Evolutionary conservation across 2,329 filamentous ascomycete species (phyloP), one percentile per base, ranked within the genome.

Genomic region (Ascocoryne sarcoides): DNA sequence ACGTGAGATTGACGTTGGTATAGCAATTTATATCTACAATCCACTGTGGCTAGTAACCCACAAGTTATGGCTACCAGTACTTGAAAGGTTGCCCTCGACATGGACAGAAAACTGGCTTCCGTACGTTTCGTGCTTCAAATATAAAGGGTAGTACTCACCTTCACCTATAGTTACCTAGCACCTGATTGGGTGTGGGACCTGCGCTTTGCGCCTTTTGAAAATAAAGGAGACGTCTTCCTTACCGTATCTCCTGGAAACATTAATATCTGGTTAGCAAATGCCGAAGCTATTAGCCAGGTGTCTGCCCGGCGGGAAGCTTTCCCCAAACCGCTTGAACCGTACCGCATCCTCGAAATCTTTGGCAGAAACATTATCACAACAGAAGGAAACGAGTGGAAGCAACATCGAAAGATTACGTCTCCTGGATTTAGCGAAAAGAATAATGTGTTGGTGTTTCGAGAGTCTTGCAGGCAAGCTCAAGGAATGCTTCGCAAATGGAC

Each of bases 391-490:
- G 62, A 72, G 19, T 90, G 83, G 84, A 77, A 78, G 21, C 70
- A 75, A 61, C 84, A 90, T 58, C 74, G 84, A 46, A 86, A 83
- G 61, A 71, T 79, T 32, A 82, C 78, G 1, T 75, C 79, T 19
- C 76, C 82, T 0, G 76, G 76, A 3, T 89, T 90, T 60, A 85
- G 81, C 42, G 84, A 90, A 64, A 78, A 73, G 62, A 89, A 86
- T 59, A 80, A 84, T 42, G 67, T 70, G 10, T 59, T 84, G 18
- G 77, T 84, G 1, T 85, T 79, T 60, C 64, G 63, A 7, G 79
- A 84, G 56, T 69, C 73, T 1, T 65, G 82, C 40, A 63, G 67
- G 42, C 83, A 89, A 63, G 73, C 81, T 0, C 64, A 72, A 45
- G 69, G 71, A 10, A 72, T 85, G 72, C 53, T 84, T 20, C 58